Conservation (phyloP, 495 filamentous ascomycete species). For the Glonium stellatum region DNA sequence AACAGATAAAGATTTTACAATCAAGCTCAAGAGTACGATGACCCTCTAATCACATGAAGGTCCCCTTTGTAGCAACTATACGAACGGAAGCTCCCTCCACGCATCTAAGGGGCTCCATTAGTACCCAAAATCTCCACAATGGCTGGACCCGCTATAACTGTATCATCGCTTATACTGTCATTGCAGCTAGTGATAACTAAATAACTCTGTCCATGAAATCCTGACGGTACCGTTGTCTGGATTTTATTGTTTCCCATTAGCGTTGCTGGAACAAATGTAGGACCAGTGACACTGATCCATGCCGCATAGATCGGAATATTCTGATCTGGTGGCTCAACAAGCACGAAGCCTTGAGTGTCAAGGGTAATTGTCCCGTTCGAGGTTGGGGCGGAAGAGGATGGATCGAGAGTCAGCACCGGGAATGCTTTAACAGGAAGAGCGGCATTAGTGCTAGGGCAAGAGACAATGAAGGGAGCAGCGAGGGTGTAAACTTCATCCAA, state of each 20-base stretch:
- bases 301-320: constrained; percentile 33
- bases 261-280: constrained; percentile 27
- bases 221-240: constrained; percentile 36
- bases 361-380: constrained; percentile 18
- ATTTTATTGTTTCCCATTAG: constrained; percentile 13
- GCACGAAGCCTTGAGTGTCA: constrained; percentile 15
- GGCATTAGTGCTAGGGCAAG: constrained; percentile 50
- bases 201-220: constrained; percentile 44
- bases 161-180: constrained; percentile 40
- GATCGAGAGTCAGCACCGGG: constrained; percentile 22
- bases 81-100: no score
- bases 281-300: constrained; percentile 39
- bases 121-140: constrained; percentile 37
- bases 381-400: constrained; percentile 13
- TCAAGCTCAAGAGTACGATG: no score
- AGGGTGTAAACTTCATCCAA: constrained; percentile 57
- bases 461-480: constrained; percentile 52
- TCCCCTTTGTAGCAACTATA: no score
- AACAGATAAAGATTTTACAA: no score
- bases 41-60: no score
- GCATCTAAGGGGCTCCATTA: neutral
- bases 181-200: constrained; percentile 40
- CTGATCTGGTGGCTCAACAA: constrained; percentile 1
- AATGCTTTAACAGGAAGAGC: constrained; percentile 52
- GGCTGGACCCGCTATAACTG: constrained; percentile 42